These are phyloP conservation scores for Coemansia sp. DNA, from an alignment of 192 early-diverging fungal genomes.

Conservation along the genomic window DNA sequence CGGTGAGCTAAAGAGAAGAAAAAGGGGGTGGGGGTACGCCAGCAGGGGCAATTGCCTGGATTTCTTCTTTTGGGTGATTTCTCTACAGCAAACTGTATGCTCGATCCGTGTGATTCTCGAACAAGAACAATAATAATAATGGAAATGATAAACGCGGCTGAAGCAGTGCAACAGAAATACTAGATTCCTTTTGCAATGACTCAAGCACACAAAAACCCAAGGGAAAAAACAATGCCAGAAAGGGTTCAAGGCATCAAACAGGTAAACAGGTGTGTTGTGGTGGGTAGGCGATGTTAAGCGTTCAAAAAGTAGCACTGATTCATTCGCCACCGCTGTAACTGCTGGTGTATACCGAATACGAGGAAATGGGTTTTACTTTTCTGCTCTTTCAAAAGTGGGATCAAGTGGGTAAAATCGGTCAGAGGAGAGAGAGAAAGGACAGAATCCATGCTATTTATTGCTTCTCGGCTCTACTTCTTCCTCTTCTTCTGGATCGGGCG, in stretches of 20 bases:
- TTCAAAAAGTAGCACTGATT: too few species aligned
- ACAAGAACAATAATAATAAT: neutral
- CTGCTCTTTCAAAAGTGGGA: too few species aligned
- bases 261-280: too few species aligned
- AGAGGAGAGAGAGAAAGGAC: too few species aligned
- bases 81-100: neutral
- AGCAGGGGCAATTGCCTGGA: constrained; percentile 5
- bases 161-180: neutral
- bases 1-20: neutral
- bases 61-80: neutral
- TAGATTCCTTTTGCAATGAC: neutral
- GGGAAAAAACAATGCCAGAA: neutral
- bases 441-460: too few species aligned
- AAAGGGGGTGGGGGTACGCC: neutral
- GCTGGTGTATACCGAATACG: too few species aligned
- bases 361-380: too few species aligned
- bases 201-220: neutral
- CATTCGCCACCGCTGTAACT: too few species aligned
- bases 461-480: too few species aligned
- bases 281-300: too few species aligned
- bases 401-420: too few species aligned
- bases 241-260: neutral
- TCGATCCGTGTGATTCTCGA: neutral
- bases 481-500: too few species aligned
- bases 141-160: neutral